phyloP scores from a whole-genome alignment of 2,329 filamentous ascomycete species.

The Colletotrichum scovillei region DNA sequence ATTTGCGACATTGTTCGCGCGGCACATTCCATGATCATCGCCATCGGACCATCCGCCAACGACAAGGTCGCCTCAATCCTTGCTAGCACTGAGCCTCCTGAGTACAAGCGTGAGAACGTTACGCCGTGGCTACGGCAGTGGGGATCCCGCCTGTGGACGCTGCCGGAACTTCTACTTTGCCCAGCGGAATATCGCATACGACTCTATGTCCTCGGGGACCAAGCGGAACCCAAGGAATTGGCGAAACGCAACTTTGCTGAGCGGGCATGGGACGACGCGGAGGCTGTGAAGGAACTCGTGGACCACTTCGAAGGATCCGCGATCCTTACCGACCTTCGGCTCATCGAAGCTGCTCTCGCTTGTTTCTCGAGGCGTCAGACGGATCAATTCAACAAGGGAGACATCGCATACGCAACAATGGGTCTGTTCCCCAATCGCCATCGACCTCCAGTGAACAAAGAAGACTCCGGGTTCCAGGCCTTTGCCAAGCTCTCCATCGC shows the following conservation, averaged over 20 bases:
- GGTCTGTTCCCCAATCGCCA: conserved; percentile 44
- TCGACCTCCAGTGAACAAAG: conserved; percentile 45
- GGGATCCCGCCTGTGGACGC: conserved; percentile 58
- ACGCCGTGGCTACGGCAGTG: conserved; percentile 44
- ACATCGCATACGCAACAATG: conserved; percentile 51
- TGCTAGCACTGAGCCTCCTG: not conserved
- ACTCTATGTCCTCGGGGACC: conserved; percentile 42
- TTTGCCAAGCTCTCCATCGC: conserved; percentile 49
- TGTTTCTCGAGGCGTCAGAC: conserved; percentile 45
- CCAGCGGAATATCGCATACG: conserved; percentile 34
- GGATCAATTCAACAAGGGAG: conserved; percentile 41
- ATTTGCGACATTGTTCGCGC: conserved; percentile 58
- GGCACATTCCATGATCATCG: conserved; percentile 53
- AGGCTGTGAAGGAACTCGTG: conserved; percentile 44
- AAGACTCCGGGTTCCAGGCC: conserved; percentile 49
- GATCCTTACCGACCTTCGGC: conserved; percentile 46
- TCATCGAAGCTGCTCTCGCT: conserved; percentile 43
- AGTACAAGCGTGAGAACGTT: not conserved
- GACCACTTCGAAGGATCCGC: conserved; percentile 49
- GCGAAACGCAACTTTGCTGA: conserved; percentile 47
- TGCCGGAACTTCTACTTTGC: conserved; percentile 50
- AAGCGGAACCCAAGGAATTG: conserved; percentile 37
- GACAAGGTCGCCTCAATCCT: conserved; percentile 43
- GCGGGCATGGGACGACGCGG: conserved; percentile 43
- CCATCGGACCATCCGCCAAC: conserved; percentile 46